Evolutionary conservation across 495 filamentous ascomycete genomes (phyloP).

Genomic region (Poronia punctata): DNA sequence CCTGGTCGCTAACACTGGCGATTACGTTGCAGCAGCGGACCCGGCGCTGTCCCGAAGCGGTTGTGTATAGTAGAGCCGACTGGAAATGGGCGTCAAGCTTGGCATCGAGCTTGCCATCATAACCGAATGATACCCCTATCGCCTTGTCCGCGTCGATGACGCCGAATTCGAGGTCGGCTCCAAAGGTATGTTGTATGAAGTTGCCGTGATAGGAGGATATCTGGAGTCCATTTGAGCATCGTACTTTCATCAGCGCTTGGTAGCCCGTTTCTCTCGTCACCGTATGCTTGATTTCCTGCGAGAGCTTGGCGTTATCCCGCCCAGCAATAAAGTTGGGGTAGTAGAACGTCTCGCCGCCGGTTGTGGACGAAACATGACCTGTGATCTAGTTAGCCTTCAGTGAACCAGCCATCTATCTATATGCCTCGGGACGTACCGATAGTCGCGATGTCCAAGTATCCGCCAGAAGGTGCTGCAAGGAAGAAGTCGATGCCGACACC

Average conservation of each 20-base stretch:
- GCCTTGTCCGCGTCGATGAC: slow-evolving; percentile 91
- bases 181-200: slow-evolving; percentile 89
- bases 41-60: slow-evolving; percentile 78
- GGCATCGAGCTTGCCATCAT: slow-evolving; percentile 93
- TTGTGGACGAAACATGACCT: slow-evolving; percentile 68
- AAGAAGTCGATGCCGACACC: slow-evolving; percentile 93
- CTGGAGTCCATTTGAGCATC: slow-evolving; percentile 94
- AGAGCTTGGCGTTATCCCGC: slow-evolving; percentile 77
- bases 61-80: slow-evolving; percentile 88
- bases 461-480: slow-evolving; percentile 78
- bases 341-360: slow-evolving; percentile 89
- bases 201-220: slow-evolving; percentile 92
- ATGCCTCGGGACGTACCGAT: slow-evolving; percentile 55
- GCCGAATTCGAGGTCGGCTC: slow-evolving; percentile 92
- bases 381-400: slow-evolving; percentile 15
- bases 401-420: neutral
- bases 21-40: slow-evolving; percentile 92
- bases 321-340: slow-evolving; percentile 92
- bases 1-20: slow-evolving; percentile 79
- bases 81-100: slow-evolving; percentile 98
- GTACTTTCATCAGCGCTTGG: slow-evolving; percentile 96
- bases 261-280: slow-evolving; percentile 92
- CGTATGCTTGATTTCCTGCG: slow-evolving; percentile 76
- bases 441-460: slow-evolving; percentile 90
- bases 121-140: slow-evolving; percentile 84